These are phyloP conservation scores for Ilex aquifolium DNA, from an alignment of 257 asterid species.

Conservation along the genomic window DNA sequence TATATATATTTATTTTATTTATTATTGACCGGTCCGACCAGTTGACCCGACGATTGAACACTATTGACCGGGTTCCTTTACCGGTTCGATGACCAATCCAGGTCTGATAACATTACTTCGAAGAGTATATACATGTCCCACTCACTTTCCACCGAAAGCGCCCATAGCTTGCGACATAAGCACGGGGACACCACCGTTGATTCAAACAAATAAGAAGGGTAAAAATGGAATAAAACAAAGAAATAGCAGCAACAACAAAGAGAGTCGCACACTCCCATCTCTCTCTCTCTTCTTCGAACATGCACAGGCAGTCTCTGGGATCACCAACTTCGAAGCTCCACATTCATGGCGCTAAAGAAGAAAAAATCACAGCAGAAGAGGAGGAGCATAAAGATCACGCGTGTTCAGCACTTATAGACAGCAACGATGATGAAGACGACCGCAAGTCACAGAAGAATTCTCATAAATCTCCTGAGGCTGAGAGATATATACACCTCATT, in stretches of 20 bases:
- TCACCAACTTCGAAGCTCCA: constrained; percentile 54
- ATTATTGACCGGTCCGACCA: no score
- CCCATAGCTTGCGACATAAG: background rate
- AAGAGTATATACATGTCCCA: no score
- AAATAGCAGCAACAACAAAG: no score
- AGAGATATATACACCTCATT: constrained; percentile 61
- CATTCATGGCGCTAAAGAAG: constrained; percentile 27
- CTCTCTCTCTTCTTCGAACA: constrained; percentile 24
- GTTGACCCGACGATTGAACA: no score
- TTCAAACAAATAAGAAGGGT: background rate
- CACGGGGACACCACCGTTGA: background rate
- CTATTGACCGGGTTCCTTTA: no score
- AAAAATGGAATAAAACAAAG: background rate
- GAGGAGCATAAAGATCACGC: constrained; percentile 6
- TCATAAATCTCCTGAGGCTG: constrained; percentile 9
- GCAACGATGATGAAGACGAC: constrained; percentile 20
- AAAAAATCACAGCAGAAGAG: constrained; percentile 9
- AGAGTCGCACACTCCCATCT: no score
- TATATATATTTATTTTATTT: no score
- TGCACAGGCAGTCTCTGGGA: constrained; percentile 89
- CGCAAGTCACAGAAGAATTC: constrained; percentile 28
- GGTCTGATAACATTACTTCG: no score
- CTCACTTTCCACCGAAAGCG: no score
- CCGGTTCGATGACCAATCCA: no score
- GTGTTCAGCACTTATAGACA: background rate